A percentile compares a stretch with the other conserved stretches of the same genome.
Evolutionary conservation across 2,329 filamentous ascomycete species (phyloP).

Genomic region (Coniella lustricola): DNA sequence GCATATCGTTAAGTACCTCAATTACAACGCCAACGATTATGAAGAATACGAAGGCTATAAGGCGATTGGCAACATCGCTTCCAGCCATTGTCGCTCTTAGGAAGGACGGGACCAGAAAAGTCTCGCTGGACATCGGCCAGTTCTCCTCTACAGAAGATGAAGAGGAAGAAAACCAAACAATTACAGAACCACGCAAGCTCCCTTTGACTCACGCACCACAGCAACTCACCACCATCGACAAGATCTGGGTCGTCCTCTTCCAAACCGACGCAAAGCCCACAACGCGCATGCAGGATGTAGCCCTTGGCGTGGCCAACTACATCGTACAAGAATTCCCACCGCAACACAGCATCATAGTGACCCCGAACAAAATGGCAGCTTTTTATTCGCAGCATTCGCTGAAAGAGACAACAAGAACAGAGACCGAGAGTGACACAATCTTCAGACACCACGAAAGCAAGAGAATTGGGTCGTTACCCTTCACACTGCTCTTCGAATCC

Average conservation of each 20-base stretch:
- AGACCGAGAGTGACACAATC: no score
- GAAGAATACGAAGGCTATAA: neutral
- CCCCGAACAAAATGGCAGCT: slow-evolving; percentile 65
- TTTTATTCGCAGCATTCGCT: slow-evolving; percentile 61
- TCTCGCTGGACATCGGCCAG: no score
- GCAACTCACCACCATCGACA: slow-evolving; percentile 56
- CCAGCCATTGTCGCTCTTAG: no score
- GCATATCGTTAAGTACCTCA: neutral
- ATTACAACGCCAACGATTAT: neutral
- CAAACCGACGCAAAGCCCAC: slow-evolving; percentile 61
- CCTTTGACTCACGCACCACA: slow-evolving; percentile 13
- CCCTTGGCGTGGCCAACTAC: slow-evolving; percentile 67
- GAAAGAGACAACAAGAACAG: no score
- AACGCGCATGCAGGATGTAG: slow-evolving; percentile 58
- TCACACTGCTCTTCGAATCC: slow-evolving; percentile 54
- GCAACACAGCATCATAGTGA: slow-evolving; percentile 61
- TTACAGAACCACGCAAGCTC: slow-evolving; percentile 1
- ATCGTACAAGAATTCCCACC: slow-evolving; percentile 66
- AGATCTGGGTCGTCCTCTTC: slow-evolving; percentile 72
- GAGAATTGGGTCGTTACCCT: slow-evolving; percentile 60
- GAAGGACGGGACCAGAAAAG: no score
- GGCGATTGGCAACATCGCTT: neutral
- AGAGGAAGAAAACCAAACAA: slow-evolving; percentile 1
- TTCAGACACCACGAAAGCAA: no score
- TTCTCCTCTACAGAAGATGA: no score